phyloP scores from a whole-genome alignment of 768 basidiomycete species.

The Infundibulicybe gibba region DNA sequence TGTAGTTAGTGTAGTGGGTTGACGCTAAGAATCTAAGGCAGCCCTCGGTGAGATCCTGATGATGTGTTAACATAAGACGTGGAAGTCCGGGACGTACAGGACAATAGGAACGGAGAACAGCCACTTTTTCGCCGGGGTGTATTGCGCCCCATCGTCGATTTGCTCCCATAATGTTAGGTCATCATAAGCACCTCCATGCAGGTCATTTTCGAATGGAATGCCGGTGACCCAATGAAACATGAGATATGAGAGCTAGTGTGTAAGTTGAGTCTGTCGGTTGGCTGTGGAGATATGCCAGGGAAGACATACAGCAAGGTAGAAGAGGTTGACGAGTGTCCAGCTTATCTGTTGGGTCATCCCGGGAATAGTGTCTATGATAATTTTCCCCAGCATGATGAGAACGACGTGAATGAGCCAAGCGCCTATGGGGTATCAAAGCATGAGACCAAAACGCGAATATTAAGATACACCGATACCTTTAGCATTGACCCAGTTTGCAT shows the following conservation, averaged over 20 bases:
- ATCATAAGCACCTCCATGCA: slow-evolving; percentile 93
- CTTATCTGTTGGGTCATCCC: slow-evolving; percentile 92
- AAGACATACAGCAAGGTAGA: slow-evolving; percentile 79
- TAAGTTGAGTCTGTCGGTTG: slow-evolving; percentile 2
- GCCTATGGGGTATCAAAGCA: slow-evolving; percentile 43
- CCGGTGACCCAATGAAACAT: slow-evolving; percentile 99
- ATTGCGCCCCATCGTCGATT: slow-evolving; percentile 97
- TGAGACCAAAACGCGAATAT: slow-evolving; percentile 1
- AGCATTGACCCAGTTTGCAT: slow-evolving; percentile 91
- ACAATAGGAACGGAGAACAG: slow-evolving; percentile 84
- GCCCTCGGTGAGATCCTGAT: slow-evolving; percentile 3
- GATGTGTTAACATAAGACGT: slow-evolving; percentile 2
- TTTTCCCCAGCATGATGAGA: slow-evolving; percentile 85
- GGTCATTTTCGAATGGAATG: slow-evolving; percentile 87
- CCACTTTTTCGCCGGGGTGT: slow-evolving; percentile 99
- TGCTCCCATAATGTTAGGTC: slow-evolving; percentile 99
- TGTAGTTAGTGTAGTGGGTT: slow-evolving; percentile 97
- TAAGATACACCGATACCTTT: slow-evolving; percentile 54
- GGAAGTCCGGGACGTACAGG: slow-evolving; percentile 54
- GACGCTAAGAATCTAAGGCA: slow-evolving; percentile 83
- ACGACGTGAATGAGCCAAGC: slow-evolving; percentile 98
- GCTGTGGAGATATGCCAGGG: neutral
- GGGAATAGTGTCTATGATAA: slow-evolving; percentile 90
- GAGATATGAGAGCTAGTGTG: slow-evolving; percentile 79
- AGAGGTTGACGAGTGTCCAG: slow-evolving; percentile 91